Evolutionary conservation across 164 flowering plant genomes (phyloP).

Genomic region (Vitis rotundifolia): DNA sequence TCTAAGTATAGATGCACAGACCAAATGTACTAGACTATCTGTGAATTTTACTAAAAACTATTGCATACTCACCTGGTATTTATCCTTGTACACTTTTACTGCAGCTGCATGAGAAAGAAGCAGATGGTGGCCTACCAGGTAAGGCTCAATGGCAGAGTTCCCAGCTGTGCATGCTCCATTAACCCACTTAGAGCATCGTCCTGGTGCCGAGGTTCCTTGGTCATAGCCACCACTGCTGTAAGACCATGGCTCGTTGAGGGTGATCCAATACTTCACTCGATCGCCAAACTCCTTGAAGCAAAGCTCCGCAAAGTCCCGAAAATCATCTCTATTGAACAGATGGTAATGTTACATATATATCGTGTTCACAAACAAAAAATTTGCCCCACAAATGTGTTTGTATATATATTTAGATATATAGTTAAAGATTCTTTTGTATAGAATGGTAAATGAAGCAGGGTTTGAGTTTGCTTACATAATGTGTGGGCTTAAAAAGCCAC

Average conservation of each 20-base stretch:
- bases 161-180: constrained; percentile 26
- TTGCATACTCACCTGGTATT: constrained; percentile 21
- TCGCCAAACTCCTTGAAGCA: too few species aligned
- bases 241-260: too few species aligned
- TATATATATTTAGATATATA: too few species aligned
- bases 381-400: too few species aligned
- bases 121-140: constrained; percentile 34
- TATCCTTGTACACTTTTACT: constrained; percentile 23
- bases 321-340: too few species aligned
- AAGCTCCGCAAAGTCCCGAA: too few species aligned
- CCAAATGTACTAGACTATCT: background rate
- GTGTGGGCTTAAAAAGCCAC: constrained; percentile 22
- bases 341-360: too few species aligned
- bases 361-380: too few species aligned
- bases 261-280: too few species aligned
- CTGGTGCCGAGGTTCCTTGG: constrained; percentile 17
- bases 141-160: constrained; percentile 53
- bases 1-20: background rate
- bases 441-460: background rate
- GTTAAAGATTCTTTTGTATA: too few species aligned
- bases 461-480: constrained; percentile 19
- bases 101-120: constrained; percentile 40
- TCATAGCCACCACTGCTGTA: constrained; percentile 14
- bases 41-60: background rate
- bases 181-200: constrained; percentile 24